These are phyloP conservation scores for Luvunga scandens DNA, from an alignment of 345 rosid species.

Conservation along the genomic window DNA sequence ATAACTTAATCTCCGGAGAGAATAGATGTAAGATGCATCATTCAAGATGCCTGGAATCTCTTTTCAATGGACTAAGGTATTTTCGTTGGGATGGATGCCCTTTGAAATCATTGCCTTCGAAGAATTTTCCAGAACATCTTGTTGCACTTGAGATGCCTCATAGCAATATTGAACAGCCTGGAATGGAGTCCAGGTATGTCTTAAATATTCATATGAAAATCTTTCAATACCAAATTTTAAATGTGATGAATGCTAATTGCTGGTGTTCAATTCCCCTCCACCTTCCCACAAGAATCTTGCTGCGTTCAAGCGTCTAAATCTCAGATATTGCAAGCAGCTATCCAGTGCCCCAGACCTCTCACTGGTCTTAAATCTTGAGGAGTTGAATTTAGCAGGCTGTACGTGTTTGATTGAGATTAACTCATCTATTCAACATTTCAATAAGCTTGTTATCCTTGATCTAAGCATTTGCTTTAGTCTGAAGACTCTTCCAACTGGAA, in stretches of 20 bases:
- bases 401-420: slow-evolving; percentile 7
- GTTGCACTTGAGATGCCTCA: too few relatives aligned
- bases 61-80: too few relatives aligned
- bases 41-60: too few relatives aligned
- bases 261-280: not conserved
- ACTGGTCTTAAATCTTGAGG: slow-evolving; percentile 22
- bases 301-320: slow-evolving; percentile 18
- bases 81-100: not conserved
- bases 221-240: not conserved
- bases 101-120: too few relatives aligned
- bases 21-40: not conserved
- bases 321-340: slow-evolving; percentile 18
- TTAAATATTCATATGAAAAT: too few relatives aligned
- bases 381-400: slow-evolving; percentile 27
- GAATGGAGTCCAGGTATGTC: too few relatives aligned
- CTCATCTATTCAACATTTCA: slow-evolving; percentile 12
- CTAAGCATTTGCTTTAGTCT: not conserved
- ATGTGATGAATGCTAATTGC: not conserved
- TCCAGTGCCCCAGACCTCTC: not conserved
- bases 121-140: too few relatives aligned
- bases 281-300: not conserved
- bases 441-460: slow-evolving; percentile 6
- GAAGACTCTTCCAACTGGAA: slow-evolving; percentile 13
- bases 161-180: too few relatives aligned
- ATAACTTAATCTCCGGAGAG: not conserved